Base-by-base conservation (phyloP, 768 basidiomycete species). In the Naganishia antarctica region DNA sequence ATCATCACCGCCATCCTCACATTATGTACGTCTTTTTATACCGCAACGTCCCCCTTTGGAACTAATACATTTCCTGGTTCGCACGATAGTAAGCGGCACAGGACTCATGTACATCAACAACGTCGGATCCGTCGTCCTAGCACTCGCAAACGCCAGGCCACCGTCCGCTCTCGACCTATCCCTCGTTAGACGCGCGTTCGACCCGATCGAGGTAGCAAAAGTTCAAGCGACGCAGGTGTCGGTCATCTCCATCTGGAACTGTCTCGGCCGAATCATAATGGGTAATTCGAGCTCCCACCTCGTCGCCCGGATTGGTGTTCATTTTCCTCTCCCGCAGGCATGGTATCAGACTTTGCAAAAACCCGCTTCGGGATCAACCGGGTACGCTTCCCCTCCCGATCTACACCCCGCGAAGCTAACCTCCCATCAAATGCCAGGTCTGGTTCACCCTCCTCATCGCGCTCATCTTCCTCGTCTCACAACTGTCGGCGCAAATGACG, bases 221-320 rank as follows among this genome's bases (percentile, higher is more conserved):
- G 87, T 86, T 84, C 92, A 96, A 79, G 85, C 89, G 0, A 80
- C 84, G 3, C 91, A 96, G 71, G 92, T 96, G 0, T 90, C 90
- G 0, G 81, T 84, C 4, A 82, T 93, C 68, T 90, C 88, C 70
- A 63, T 93, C 26, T 86, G 85, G 78, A 96, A 90, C 73, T 94
- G 86, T 63, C 69, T 81, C 1, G 91, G 91, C 0, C 84, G 92
- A 43, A 83, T 93, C 48, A 64, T 85, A 28, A 86, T 91, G 18
- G 90, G 73, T 43, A 47, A 61, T n/a, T n/a, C n/a, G n/a, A n/a
- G n/a, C n/a, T n/a, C n/a, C n/a, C n/a, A n/a, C n/a, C n/a, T n/a
- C n/a, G n/a, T n/a, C n/a, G n/a, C n/a, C n/a, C n/a, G n/a, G n/a
- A n/a, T n/a, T n/a, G n/a, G n/a, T n/a, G n/a, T n/a, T n/a, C n/a